Evolutionary conservation across 176 grass and related monocot species (phyloP), one percentile per base, ranked within the genome.

Genomic region (Guadua angustifolia): DNA sequence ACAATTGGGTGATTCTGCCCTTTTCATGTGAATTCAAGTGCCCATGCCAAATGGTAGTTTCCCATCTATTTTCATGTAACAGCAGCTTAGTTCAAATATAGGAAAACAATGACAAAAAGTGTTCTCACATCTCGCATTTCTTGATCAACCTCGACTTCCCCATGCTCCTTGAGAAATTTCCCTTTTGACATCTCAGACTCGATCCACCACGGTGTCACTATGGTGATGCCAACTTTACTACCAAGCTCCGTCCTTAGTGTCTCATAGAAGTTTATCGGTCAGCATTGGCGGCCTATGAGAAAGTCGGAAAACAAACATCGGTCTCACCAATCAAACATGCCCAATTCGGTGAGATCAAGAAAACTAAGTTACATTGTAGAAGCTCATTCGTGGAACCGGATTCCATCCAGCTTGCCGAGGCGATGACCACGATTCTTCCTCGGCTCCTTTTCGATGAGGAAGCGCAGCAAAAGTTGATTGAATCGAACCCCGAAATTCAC

Each of bases 401-500:
- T 91, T 85, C 77, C 88, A 88, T 43, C 89, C 91, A 0, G 78
- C n/a, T 86, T 0, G 92, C 77, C 0, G 91, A 93, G 2, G 94
- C 88, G 7, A 87, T 91, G 18, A 93, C 88, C 3, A 93, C 68
- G 18, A 96, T 91, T 10, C 68, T 90, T 25, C 94, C 94, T 5
- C 64, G 68, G 59, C 39, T 93, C 18, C 79, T 84, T 60, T 91
- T 91, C 3, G 86, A 57, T 83, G 58, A 22, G 94, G 94, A 4
- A 96, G 87, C 0, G 94, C 88, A 29, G 75, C 88, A 19, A 70
- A 93, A 36, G 91, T 93, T 1, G 94, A 76, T 15, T 93, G 88
- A 44, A 96, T 81, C 1, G 88, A 82, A 4, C 94, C 94, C 94
- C 91, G 36, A 96, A 96, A 17, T 96, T 96, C 0, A 96, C 81